These are phyloP conservation scores for Musa schizocarpa DNA, from an alignment of 176 grass and related monocot species.

Conservation along the genomic window DNA sequence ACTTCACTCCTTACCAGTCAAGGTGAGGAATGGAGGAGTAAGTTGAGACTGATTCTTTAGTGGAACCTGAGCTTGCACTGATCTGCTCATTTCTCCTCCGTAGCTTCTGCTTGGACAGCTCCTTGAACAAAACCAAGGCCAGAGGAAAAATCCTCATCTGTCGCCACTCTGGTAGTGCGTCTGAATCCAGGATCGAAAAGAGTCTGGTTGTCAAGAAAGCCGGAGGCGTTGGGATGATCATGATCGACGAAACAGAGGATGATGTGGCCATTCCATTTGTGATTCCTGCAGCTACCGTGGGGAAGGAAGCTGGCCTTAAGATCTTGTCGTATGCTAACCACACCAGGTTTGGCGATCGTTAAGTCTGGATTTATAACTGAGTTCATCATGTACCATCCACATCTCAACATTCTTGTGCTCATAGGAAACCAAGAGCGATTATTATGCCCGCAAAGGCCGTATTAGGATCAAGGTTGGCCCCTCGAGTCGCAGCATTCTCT, in stretches of 20 bases:
- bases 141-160: conserved; percentile 71
- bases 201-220: conserved; percentile 55
- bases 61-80: conserved; percentile 14
- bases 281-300: conserved; percentile 44
- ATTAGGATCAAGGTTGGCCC: conserved; percentile 8
- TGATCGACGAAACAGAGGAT: conserved; percentile 57
- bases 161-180: conserved; percentile 30
- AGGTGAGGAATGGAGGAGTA: conserved; percentile 38
- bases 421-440: conserved; percentile 3
- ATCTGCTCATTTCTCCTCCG: conserved; percentile 5
- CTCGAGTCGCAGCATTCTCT: conserved; percentile 24
- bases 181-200: conserved; percentile 40
- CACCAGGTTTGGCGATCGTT: conserved; percentile 4
- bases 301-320: conserved; percentile 33
- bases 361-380: background rate
- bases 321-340: conserved; percentile 44
- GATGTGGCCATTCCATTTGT: conserved; percentile 58
- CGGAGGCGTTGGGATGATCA: conserved; percentile 70
- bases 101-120: conserved; percentile 76
- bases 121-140: conserved; percentile 55
- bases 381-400: background rate
- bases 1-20: conserved; percentile 76
- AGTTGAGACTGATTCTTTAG: background rate
- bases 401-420: background rate
- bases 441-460: conserved; percentile 9